A percentile compares a stretch with the other conserved stretches of the same genome.
These are phyloP conservation scores for Achlya hypogyna DNA, from an alignment of 352 stramenopile genomes.

Conservation along the genomic window DNA sequence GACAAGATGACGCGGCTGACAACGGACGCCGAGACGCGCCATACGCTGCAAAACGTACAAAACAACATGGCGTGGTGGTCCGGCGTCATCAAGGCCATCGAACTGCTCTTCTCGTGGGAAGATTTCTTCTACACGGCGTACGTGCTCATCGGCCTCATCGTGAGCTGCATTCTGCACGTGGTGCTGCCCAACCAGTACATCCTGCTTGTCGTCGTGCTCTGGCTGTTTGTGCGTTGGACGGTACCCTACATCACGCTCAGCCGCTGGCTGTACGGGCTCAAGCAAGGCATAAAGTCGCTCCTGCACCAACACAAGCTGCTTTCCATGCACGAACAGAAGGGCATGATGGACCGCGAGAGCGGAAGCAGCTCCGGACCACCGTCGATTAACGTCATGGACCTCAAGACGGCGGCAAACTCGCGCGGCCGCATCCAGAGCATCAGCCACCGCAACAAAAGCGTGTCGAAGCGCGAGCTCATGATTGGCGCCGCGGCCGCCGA, in stretches of 20 bases:
- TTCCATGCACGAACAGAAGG: slow-evolving; percentile 48
- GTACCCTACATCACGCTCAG: slow-evolving; percentile 66
- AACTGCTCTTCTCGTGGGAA: slow-evolving; percentile 85
- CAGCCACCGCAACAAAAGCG: slow-evolving; percentile 24
- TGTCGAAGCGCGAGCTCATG: slow-evolving; percentile 80
- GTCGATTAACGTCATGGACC: slow-evolving; percentile 19
- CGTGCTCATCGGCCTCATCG: slow-evolving; percentile 70
- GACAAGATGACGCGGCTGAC: slow-evolving; percentile 86
- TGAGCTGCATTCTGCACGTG: slow-evolving; percentile 79
- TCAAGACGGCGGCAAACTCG: slow-evolving; percentile 35
- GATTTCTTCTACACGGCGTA: slow-evolving; percentile 79
- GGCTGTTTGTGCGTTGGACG: slow-evolving; percentile 73
- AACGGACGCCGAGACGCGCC: slow-evolving; percentile 74
- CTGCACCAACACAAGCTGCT: slow-evolving; percentile 69
- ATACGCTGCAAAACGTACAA: slow-evolving; percentile 73
- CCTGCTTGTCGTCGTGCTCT: slow-evolving; percentile 60
- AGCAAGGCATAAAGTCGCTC: slow-evolving; percentile 53
- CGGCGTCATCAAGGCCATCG: slow-evolving; percentile 67
- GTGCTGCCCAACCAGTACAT: slow-evolving; percentile 80
- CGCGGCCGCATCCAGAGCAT: slow-evolving; percentile 39
- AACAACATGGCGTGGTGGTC: slow-evolving; percentile 87
- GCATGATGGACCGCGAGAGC: slow-evolving; percentile 26
- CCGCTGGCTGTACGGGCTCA: slow-evolving; percentile 54
- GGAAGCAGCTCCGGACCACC: slow-evolving; percentile 19
- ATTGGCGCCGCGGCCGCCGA: slow-evolving; percentile 68